Conservation (phyloP, 495 filamentous ascomycete species). For the Daldinia childiae region DNA sequence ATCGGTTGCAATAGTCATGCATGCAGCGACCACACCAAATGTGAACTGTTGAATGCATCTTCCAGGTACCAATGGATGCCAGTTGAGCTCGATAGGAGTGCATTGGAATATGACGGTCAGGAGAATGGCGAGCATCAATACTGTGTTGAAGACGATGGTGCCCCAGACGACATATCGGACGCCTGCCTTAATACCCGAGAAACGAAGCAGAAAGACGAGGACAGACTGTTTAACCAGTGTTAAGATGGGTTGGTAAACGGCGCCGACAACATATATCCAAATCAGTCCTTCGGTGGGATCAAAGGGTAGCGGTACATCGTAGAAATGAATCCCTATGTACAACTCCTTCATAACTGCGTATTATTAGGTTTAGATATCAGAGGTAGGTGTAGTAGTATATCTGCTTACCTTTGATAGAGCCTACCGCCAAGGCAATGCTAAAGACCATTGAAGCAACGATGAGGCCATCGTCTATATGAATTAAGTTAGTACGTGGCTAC, state of each 20-base stretch:
- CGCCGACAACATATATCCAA: constrained; percentile 55
- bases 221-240: constrained; percentile 59
- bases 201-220: constrained; percentile 36
- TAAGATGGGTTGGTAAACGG: constrained; percentile 64
- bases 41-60: constrained; percentile 33
- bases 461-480: not conserved
- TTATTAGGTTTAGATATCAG: not conserved
- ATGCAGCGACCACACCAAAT: constrained; percentile 58
- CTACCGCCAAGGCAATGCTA: not conserved
- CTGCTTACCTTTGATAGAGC: not conserved
- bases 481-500: not conserved
- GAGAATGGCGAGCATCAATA: constrained; percentile 55
- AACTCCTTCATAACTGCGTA: constrained; percentile 22
- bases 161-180: not conserved
- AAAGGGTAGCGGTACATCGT: constrained; percentile 48
- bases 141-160: constrained; percentile 48
- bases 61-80: constrained; percentile 34
- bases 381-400: not conserved
- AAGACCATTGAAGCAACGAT: not conserved
- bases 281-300: constrained; percentile 37
- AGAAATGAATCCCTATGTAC: constrained; percentile 52
- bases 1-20: constrained; percentile 58
- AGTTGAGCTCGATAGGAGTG: constrained; percentile 50
- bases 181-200: not conserved
- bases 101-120: constrained; percentile 63